Evolutionary conservation across 768 basidiomycete genomes (phyloP).

Genomic region (Kwoniella bestiolae): DNA sequence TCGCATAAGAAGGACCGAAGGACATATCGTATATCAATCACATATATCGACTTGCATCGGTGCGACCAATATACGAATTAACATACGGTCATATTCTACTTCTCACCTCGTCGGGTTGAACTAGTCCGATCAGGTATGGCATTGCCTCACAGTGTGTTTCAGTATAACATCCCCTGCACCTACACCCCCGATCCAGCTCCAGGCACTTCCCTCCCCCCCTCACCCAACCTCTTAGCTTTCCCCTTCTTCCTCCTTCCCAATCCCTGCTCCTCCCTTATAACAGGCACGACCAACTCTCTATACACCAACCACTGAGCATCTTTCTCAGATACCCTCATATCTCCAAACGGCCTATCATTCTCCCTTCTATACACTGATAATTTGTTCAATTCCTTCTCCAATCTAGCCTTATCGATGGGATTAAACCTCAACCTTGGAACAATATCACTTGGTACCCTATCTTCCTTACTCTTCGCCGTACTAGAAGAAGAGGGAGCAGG

Average conservation of each 20-base stretch:
- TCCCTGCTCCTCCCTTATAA: conserved; percentile 32
- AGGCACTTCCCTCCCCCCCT: conserved; percentile 39
- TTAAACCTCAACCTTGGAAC: conserved; percentile 31
- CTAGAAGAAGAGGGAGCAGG: conserved; percentile 12
- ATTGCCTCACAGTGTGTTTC: too few relatives aligned
- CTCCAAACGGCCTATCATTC: conserved; percentile 47
- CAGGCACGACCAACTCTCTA: conserved; percentile 31
- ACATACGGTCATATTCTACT: too few relatives aligned
- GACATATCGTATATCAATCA: too few relatives aligned
- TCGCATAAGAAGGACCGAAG: too few relatives aligned
- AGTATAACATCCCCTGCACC: too few relatives aligned
- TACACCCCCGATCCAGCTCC: conserved; percentile 46
- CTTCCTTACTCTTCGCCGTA: conserved; percentile 5
- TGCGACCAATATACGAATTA: too few relatives aligned
- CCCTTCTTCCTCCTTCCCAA: conserved; percentile 40
- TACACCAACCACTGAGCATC: conserved; percentile 38
- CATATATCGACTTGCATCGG: too few relatives aligned
- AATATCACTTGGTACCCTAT: conserved; percentile 33
- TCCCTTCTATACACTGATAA: conserved; percentile 40
- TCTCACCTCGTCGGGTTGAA: too few relatives aligned
- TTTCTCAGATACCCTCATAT: conserved; percentile 33
- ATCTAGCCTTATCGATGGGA: conserved; percentile 28
- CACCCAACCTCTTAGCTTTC: conserved; percentile 34
- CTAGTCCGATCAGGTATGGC: too few relatives aligned
- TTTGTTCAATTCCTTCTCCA: conserved; percentile 45